A percentile compares a stretch with the other conserved stretches of the same genome.
Evolutionary conservation across 148 eudicot genomes (phyloP).

Genomic region (Spergularia marina): DNA sequence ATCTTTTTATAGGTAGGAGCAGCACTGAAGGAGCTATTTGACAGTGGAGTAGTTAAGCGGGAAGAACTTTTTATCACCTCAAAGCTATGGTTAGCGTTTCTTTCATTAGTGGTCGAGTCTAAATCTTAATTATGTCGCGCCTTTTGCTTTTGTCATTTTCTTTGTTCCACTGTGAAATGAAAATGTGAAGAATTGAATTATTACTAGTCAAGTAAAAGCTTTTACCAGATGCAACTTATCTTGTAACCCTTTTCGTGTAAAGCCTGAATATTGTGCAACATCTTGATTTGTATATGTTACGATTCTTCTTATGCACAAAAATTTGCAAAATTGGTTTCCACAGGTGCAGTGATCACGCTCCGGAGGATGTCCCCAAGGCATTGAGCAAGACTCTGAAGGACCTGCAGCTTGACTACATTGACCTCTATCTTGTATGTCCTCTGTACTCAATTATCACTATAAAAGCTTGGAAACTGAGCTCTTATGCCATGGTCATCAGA

Average conservation of each 20-base stretch:
- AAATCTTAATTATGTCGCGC: no score
- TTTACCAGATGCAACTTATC: neutral
- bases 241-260: neutral
- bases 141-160: no score
- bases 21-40: constrained; percentile 43
- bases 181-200: no score
- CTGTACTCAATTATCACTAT: neutral
- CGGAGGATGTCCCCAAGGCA: constrained; percentile 54
- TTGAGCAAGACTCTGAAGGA: constrained; percentile 43
- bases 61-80: constrained; percentile 58
- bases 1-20: constrained; percentile 37
- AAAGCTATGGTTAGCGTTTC: constrained; percentile 42
- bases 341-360: constrained; percentile 52
- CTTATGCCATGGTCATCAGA: neutral
- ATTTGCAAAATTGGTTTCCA: neutral
- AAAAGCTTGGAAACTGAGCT: neutral
- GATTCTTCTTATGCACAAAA: neutral
- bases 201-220: neutral
- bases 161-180: no score
- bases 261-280: neutral
- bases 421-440: constrained; percentile 49
- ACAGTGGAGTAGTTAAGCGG: constrained; percentile 49
- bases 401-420: constrained; percentile 53
- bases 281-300: neutral
- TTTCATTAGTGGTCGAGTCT: neutral